Evolutionary conservation across 768 basidiomycete species (phyloP), one percentile per base, ranked within the genome.

Genomic region (Podaxis mareebaensis): DNA sequence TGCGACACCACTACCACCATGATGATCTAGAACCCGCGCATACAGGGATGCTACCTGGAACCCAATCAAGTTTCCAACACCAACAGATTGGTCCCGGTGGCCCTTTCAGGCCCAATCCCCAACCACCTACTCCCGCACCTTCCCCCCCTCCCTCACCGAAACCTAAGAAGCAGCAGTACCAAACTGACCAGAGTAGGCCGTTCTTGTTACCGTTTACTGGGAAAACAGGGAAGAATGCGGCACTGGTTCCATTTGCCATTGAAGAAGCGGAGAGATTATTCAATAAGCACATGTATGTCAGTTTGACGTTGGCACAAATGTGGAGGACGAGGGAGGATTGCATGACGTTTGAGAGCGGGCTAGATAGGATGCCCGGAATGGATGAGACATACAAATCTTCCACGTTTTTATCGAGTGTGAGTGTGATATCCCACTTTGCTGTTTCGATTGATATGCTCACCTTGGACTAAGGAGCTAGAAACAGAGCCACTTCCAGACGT

Each of bases 111-210:
- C 69, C 74, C 28, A 73, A 74, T 38, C 86, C 83, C 15, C 91
- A 92, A 70, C 89, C 94, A 1, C 85, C 88, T 12, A 99, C 96
- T 3, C 96, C 96, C 5, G 94, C 95, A 26, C 95, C 96, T 1
- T 87, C 93, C 0, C 95, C 95, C 3, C 84, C 87, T 6, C 84
- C 85, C 1, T 80, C 79, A 38, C 92, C 88, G 2, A 98, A 96
- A 71, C 94, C 93, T 10, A 99, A 99, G 80, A 98, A 99, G 73
- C 96, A 96, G 72, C 94, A 96, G 72, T 99, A 94, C 73, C 97
- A 99, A 72, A 99, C 97, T 0, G 97, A 99, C 75, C 97, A 96
- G 72, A 87, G 79, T 52, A 83, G 92, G 12, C 96, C 97, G 1
- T 99, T 99, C 73, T 78, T 99, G 64, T 96, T 99, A 73, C 97